A percentile compares a stretch with the other conserved stretches of the same genome.
phyloP scores from a whole-genome alignment of 164 flowering plant species.

The Euptelea pleiosperma region DNA sequence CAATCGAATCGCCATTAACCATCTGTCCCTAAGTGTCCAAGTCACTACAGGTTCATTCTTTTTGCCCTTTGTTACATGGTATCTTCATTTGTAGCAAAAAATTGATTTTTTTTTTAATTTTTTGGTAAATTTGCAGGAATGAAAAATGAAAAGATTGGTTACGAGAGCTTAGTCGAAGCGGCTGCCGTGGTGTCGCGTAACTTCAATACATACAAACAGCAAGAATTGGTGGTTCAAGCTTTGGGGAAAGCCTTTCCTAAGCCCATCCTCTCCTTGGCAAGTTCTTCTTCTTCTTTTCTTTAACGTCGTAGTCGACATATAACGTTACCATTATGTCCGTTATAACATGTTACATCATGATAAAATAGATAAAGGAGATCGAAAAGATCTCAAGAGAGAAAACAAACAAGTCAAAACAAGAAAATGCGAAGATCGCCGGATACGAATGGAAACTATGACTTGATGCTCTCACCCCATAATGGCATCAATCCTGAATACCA shows the following conservation, averaged over 20 bases:
- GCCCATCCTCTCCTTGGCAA: slow-evolving; percentile 51
- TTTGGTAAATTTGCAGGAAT: slow-evolving; percentile 50
- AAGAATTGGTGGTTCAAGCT: slow-evolving; percentile 42
- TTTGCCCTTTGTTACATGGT: too few relatives aligned
- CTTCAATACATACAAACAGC: slow-evolving; percentile 45
- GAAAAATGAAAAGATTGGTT: slow-evolving; percentile 51
- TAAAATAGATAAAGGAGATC: too few relatives aligned
- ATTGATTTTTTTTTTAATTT: not conserved
- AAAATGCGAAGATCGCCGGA: too few relatives aligned
- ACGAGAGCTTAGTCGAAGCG: slow-evolving; percentile 74
- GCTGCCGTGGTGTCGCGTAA: slow-evolving; percentile 31
- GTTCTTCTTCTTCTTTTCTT: slow-evolving; percentile 13
- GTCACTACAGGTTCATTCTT: slow-evolving; percentile 46
- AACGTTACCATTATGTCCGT: too few relatives aligned
- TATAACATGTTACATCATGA: too few relatives aligned
- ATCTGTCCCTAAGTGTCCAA: slow-evolving; percentile 64
- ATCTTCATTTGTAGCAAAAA: too few relatives aligned
- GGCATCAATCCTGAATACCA: too few relatives aligned
- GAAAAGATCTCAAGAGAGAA: too few relatives aligned
- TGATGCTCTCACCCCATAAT: too few relatives aligned
- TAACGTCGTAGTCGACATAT: too few relatives aligned
- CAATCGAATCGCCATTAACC: slow-evolving; percentile 52
- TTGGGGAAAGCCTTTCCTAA: slow-evolving; percentile 62
- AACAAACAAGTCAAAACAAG: too few relatives aligned
- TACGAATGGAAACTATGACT: too few relatives aligned